These are phyloP conservation scores for Pulveroboletus sp. DNA, from an alignment of 768 basidiomycete genomes.

Conservation along the genomic window DNA sequence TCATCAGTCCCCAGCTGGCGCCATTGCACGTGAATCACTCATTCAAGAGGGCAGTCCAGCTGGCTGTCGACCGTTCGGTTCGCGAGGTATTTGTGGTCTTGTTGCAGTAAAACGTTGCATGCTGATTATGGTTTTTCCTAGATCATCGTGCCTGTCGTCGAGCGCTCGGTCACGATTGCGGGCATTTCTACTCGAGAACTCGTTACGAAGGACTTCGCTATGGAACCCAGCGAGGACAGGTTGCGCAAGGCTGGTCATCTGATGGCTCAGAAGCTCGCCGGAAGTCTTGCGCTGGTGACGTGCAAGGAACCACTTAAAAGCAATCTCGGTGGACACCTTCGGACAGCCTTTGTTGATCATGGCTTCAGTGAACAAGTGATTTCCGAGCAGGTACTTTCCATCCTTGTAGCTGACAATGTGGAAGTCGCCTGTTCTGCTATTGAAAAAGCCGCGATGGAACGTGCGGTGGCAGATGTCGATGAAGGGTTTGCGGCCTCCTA, in stretches of 20 bases:
- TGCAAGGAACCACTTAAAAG: constrained; percentile 96
- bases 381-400: constrained; percentile 70
- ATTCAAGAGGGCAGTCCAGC: constrained; percentile 86
- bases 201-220: constrained; percentile 93
- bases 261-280: constrained; percentile 97
- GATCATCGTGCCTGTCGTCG: constrained; percentile 97
- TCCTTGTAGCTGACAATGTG: constrained; percentile 88
- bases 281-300: constrained; percentile 92
- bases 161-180: constrained; percentile 96
- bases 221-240: constrained; percentile 86
- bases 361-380: constrained; percentile 88
- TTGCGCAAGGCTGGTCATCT: constrained; percentile 87
- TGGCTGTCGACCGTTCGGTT: constrained; percentile 90
- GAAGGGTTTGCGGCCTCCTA: constrained; percentile 82
- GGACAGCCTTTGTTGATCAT: constrained; percentile 76
- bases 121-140: constrained; percentile 25
- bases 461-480: constrained; percentile 89
- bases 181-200: constrained; percentile 96
- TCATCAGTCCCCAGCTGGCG: constrained; percentile 71
- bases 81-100: constrained; percentile 62
- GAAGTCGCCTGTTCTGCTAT: constrained; percentile 92
- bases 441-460: constrained; percentile 97
- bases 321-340: constrained; percentile 84
- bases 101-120: not conserved
- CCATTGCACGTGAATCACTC: constrained; percentile 71